Base-by-base conservation (phyloP, 2,329 filamentous ascomycete genomes). In the Claviceps digitariae region DNA sequence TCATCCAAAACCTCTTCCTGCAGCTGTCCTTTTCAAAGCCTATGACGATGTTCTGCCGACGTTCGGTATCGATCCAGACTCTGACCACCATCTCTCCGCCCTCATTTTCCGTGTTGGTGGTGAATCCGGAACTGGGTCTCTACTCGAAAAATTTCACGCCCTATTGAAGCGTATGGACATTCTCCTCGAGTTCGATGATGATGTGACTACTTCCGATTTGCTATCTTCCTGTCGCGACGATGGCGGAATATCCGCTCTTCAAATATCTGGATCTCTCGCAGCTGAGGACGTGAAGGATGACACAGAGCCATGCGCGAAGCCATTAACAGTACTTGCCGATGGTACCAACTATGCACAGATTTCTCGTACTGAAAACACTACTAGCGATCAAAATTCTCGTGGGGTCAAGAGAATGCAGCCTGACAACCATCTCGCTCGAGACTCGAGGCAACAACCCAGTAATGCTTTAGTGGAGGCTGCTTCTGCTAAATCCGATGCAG, bases 51-150 rank as follows among this genome's bases (percentile, higher is more conserved):
- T 90, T 44, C 77, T 95, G n/a, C 79, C 79, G 5, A 74, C 81
- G 58, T 74, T 86, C 71, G 84, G 82, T 52, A 72, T 88, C 58
- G 77, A 87, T 55, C 76, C 81, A n/a, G 82, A 87, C 61, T 76
- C 85, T 59, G 87, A 90, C 62, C 82, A 83, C 60, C 81, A 86
- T 59, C 84, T 90, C 62, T 82, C 89, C 58, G 81, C 84, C 57
- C 83, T 94, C 61, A 70, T 95, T 53, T 87, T 93, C 65, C 84
- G 84, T 61, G 81, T 95, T 64, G 86, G 87, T 51, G 82, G 82
- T 56, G 76, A 81, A 61, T 74, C 75, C 54, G 77, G 78, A 48
- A 68, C 76, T 48, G 70, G 69, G 36, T 75, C 75, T 4, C 72
- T 94, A 29, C 75, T 81, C 57, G 79, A 84, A 54, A 86, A 84